These are phyloP conservation scores for Pseudisothecium myosuroides DNA, from an alignment of 225 moss, liverwort and hornwort species.

Conservation along the genomic window DNA sequence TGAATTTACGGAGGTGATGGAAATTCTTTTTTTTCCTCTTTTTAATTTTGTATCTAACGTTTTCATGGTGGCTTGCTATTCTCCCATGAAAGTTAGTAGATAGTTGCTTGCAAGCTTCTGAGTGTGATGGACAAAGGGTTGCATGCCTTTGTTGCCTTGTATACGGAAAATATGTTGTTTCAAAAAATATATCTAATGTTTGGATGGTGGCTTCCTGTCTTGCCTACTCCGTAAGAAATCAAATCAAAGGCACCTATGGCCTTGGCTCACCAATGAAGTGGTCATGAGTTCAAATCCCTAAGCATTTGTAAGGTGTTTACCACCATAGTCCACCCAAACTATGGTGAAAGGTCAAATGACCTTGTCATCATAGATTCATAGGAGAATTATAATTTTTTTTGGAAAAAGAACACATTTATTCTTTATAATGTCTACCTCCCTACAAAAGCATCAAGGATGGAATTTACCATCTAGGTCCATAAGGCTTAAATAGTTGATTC, in stretches of 20 bases:
- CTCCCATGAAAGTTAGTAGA: background rate
- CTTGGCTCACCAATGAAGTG: background rate
- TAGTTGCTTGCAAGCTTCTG: fast-evolving
- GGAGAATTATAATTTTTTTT: background rate
- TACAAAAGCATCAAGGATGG: background rate
- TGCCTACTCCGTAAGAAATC: fast-evolving
- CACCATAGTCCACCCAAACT: background rate
- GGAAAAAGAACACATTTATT: fast-evolving
- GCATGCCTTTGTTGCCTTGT: background rate
- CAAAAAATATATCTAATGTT: background rate
- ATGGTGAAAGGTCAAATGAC: background rate
- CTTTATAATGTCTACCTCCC: background rate
- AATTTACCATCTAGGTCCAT: background rate
- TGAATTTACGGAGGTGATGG: fast-evolving
- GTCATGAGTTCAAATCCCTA: background rate
- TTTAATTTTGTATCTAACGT: background rate
- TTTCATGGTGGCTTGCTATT: background rate
- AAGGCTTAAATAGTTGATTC: background rate
- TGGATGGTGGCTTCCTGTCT: background rate
- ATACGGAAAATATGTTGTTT: background rate
- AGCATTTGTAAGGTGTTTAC: fast-evolving
- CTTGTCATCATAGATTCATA: background rate
- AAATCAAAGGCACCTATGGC: background rate
- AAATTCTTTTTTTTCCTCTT: fast-evolving
- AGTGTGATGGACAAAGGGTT: background rate